Conservation (phyloP, 257 asterid genomes). For the Leptodermis oblonga region DNA sequence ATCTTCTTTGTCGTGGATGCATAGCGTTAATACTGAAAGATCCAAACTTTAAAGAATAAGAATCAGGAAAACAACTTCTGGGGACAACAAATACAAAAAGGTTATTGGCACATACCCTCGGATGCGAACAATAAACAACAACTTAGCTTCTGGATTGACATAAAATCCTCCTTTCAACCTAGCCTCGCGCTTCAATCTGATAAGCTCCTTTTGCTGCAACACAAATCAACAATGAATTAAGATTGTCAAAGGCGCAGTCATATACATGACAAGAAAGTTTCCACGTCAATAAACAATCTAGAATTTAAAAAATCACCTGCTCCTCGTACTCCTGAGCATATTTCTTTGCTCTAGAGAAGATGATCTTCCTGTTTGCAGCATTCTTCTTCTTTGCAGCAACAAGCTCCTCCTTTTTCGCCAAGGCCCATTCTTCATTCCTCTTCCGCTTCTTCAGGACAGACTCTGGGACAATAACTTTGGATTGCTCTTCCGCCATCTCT, state of each 20-base stretch:
- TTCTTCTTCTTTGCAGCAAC: conserved; percentile 49
- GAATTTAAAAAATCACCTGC: conserved; percentile 36
- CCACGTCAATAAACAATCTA: no score
- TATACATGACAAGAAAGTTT: not conserved
- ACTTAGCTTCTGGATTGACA: conserved; percentile 65
- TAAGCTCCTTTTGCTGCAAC: conserved; percentile 49
- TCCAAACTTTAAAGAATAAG: not conserved
- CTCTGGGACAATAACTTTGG: conserved; percentile 41
- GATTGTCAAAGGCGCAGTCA: not conserved
- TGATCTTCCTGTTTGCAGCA: conserved; percentile 42
- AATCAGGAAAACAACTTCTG: not conserved
- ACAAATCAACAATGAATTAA: not conserved
- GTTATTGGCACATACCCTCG: conserved; percentile 47
- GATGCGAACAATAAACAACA: conserved; percentile 57
- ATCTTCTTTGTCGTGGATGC: conserved; percentile 69
- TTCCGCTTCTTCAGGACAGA: conserved; percentile 70
- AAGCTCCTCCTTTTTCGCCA: conserved; percentile 45
- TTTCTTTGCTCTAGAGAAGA: conserved; percentile 40
- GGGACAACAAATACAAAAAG: not conserved
- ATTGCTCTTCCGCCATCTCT: conserved; percentile 23
- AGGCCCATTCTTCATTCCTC: conserved; percentile 62
- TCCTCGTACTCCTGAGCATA: conserved; percentile 50
- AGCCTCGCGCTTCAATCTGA: conserved; percentile 68
- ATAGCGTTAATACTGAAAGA: conserved; percentile 60
- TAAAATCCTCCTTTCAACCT: conserved; percentile 82